These are phyloP conservation scores for Phaeotremella fagi DNA, from an alignment of 768 basidiomycete genomes.

Conservation along the genomic window DNA sequence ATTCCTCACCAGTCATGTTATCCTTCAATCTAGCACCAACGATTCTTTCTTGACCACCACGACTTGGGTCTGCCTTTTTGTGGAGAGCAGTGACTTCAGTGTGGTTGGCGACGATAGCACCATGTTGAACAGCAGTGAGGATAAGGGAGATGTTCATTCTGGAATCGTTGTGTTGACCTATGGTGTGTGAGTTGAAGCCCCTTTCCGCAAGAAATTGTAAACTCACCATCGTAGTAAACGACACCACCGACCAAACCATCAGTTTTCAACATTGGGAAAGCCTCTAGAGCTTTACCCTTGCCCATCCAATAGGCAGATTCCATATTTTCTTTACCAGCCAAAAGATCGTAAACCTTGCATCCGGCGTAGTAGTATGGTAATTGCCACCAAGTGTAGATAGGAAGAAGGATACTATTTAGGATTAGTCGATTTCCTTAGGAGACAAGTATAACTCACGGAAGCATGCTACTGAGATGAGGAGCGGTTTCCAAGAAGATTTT, in stretches of 20 bases:
- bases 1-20: conserved; percentile 74
- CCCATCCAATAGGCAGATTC: conserved; percentile 92
- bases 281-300: conserved; percentile 84
- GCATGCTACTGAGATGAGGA: conserved; percentile 83
- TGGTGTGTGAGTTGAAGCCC: not conserved
- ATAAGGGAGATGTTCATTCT: conserved; percentile 96
- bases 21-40: conserved; percentile 73
- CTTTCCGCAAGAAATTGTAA: not conserved
- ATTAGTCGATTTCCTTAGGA: not conserved
- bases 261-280: conserved; percentile 92
- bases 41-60: conserved; percentile 57
- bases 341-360: conserved; percentile 90
- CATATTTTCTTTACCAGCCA: conserved; percentile 97
- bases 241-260: conserved; percentile 89
- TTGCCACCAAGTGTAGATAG: conserved; percentile 97
- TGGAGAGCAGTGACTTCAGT: conserved; percentile 73
- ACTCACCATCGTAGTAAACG: conserved; percentile 91
- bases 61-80: conserved; percentile 53
- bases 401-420: conserved; percentile 71
- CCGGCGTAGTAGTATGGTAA: conserved; percentile 93
- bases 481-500: conserved; percentile 91
- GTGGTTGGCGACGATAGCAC: conserved; percentile 84
- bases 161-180: conserved; percentile 96
- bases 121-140: conserved; percentile 88
- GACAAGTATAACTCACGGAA: conserved; percentile 55